Evolutionary conservation across 345 rosid species (phyloP).

Genomic region (Gossypium australe): DNA sequence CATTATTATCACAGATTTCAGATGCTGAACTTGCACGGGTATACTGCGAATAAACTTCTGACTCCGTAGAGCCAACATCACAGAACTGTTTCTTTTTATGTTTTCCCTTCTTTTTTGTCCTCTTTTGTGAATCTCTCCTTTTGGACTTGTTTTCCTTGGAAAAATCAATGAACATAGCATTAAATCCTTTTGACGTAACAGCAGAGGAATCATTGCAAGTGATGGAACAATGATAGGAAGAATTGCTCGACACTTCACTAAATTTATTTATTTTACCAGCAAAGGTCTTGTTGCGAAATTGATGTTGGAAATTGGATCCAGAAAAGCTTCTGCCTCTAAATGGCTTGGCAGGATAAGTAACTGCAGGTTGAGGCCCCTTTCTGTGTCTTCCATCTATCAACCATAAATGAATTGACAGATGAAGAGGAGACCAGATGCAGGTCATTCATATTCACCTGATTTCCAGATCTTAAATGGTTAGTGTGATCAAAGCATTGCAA

Average conservation of each 20-base stretch:
- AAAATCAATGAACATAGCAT: slow-evolving; percentile 14
- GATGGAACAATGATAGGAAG: slow-evolving; percentile 16
- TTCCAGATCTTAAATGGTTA: slow-evolving; percentile 21
- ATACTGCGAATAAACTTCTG: slow-evolving; percentile 19
- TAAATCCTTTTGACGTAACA: slow-evolving; percentile 20
- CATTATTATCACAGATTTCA: slow-evolving; percentile 18
- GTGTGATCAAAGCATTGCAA: slow-evolving; percentile 25
- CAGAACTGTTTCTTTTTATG: slow-evolving; percentile 24
- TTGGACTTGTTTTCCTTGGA: slow-evolving; percentile 18
- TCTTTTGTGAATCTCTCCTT: slow-evolving; percentile 27
- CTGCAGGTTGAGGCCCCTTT: slow-evolving; percentile 21
- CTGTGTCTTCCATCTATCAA: slow-evolving; percentile 15
- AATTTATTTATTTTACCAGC: slow-evolving; percentile 17
- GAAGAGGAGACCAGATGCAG: slow-evolving; percentile 23
- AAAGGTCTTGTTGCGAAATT: slow-evolving; percentile 21
- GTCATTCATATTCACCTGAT: slow-evolving; percentile 31
- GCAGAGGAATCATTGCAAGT: slow-evolving; percentile 20
- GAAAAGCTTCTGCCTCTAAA: slow-evolving; percentile 20
- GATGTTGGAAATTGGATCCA: slow-evolving; percentile 24
- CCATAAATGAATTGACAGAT: slow-evolving; percentile 22
- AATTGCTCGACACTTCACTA: slow-evolving; percentile 15
- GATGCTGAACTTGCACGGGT: slow-evolving; percentile 18
- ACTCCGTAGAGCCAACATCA: slow-evolving; percentile 20
- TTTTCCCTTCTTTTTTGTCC: slow-evolving; percentile 38
- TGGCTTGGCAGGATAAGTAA: slow-evolving; percentile 17